Percentiles rank a stretch among this genome's conserved stretches.
These are phyloP conservation scores for Onygenales sp. DNA, from an alignment of 2,329 filamentous ascomycete species.

Conservation along the genomic window DNA sequence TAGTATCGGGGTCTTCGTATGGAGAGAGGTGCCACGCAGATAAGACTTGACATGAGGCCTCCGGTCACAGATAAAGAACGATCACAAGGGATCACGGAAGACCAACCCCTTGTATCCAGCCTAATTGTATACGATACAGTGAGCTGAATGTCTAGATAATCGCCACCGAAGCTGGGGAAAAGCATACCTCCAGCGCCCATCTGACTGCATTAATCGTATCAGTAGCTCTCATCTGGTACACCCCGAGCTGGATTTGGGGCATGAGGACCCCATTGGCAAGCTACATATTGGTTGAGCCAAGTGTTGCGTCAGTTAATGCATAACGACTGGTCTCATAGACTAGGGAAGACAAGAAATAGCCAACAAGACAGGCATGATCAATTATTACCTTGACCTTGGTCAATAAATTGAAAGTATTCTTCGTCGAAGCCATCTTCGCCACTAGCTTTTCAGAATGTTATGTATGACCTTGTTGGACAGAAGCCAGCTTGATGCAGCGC, in stretches of 20 bases:
- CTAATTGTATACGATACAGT: neutral
- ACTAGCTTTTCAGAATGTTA: neutral
- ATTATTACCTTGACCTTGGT: slow-evolving; percentile 2
- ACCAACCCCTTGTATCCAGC: slow-evolving; percentile 7
- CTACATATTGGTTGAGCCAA: neutral
- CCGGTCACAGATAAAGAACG: no score
- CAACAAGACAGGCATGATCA: neutral
- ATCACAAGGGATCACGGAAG: neutral
- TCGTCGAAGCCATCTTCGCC: slow-evolving; percentile 1
- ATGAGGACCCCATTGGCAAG: slow-evolving; percentile 7
- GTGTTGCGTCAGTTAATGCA: neutral
- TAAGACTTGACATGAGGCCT: no score
- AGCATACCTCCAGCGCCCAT: slow-evolving; percentile 41
- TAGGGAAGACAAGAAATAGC: neutral
- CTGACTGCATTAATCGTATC: slow-evolving; percentile 47
- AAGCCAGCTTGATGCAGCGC: no score
- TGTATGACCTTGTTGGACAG: neutral
- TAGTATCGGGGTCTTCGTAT: neutral
- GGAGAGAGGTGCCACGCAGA: neutral
- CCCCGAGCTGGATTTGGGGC: slow-evolving; percentile 6
- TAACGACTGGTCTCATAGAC: neutral
- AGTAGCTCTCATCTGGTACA: slow-evolving; percentile 2
- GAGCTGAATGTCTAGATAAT: neutral
- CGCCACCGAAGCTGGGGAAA: neutral
- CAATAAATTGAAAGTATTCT: slow-evolving; percentile 3